Conservation (phyloP, 2,329 filamentous ascomycete species). For the Hypoxylon sp. region DNA sequence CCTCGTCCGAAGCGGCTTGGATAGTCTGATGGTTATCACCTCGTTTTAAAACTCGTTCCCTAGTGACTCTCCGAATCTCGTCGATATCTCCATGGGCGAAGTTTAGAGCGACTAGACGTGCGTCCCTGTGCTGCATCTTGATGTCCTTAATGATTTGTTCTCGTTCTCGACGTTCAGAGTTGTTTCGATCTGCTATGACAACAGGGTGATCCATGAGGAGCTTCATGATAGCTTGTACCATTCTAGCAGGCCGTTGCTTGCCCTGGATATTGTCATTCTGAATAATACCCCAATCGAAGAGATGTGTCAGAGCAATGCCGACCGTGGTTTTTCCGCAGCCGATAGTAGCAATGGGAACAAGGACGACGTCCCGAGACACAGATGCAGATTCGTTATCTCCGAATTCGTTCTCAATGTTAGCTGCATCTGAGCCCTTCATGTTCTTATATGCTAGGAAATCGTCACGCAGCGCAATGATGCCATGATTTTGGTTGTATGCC, state of each 20-base stretch:
- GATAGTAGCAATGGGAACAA: conserved; percentile 93
- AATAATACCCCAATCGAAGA: conserved; percentile 93
- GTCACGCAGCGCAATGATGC: conserved; percentile 91
- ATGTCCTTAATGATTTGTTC: conserved; percentile 89
- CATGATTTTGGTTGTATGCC: conserved; percentile 88
- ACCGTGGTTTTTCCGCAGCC: conserved; percentile 98
- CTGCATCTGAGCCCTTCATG: conserved; percentile 89
- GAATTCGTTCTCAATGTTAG: conserved; percentile 76
- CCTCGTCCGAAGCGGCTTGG: conserved; percentile 80
- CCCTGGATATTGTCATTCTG: conserved; percentile 97
- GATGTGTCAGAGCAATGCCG: conserved; percentile 81
- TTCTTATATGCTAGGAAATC: conserved; percentile 89
- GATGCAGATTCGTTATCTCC: conserved; percentile 63
- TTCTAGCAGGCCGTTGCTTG: conserved; percentile 81
- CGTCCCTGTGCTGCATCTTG: conserved; percentile 70
- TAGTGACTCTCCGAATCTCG: conserved; percentile 81
- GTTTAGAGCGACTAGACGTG: conserved; percentile 86
- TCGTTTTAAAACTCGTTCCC: conserved; percentile 82
- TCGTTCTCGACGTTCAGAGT: conserved; percentile 89
- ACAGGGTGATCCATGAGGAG: conserved; percentile 76
- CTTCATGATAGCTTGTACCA: conserved; percentile 79
- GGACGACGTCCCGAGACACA: conserved; percentile 77
- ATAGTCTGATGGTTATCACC: conserved; percentile 99
- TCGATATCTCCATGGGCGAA: conserved; percentile 87
- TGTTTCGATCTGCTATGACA: conserved; percentile 94